Conservation (phyloP, 75 land plant genomes). For the Pinus albicaulis region DNA sequence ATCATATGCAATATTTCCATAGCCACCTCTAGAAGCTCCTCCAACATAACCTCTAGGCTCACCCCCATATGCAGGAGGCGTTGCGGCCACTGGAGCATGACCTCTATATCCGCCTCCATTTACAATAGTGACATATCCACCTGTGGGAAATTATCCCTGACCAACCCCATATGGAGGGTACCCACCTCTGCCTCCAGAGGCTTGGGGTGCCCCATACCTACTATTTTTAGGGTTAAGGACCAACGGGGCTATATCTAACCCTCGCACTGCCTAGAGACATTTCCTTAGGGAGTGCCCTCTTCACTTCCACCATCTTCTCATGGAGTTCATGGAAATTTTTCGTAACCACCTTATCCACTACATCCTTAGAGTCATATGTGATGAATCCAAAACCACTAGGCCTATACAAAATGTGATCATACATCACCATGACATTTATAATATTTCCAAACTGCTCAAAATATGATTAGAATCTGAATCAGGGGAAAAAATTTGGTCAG, state of each 20-base stretch:
- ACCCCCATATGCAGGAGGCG: constrained; percentile 7
- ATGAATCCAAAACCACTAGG: constrained; percentile 68
- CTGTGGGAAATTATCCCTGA: constrained; percentile 7
- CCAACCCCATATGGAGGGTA: constrained; percentile 43
- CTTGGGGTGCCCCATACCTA: constrained; percentile 35
- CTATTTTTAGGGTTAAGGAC: constrained; percentile 16
- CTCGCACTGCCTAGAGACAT: constrained; percentile 9
- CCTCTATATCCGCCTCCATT: not conserved
- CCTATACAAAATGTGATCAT: constrained; percentile 56
- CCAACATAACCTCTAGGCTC: not conserved
- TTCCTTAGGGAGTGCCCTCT: constrained; percentile 93
- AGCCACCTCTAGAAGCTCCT: constrained; percentile 11
- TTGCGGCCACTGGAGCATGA: not conserved
- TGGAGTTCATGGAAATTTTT: constrained; percentile 95
- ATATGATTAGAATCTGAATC: too few species aligned
- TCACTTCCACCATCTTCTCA: constrained; percentile 97
- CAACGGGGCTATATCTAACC: constrained; percentile 26
- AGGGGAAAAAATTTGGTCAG: too few species aligned
- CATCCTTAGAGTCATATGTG: constrained; percentile 89
- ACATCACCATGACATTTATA: constrained; percentile 57
- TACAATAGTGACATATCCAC: not conserved
- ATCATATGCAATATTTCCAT: not conserved
- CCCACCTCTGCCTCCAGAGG: constrained; percentile 34
- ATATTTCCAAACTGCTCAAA: constrained; percentile 59
- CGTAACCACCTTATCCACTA: constrained; percentile 77